Conservation (phyloP, 371 early-diverging fungal genomes). For the Mucor ambiguus region DNA sequence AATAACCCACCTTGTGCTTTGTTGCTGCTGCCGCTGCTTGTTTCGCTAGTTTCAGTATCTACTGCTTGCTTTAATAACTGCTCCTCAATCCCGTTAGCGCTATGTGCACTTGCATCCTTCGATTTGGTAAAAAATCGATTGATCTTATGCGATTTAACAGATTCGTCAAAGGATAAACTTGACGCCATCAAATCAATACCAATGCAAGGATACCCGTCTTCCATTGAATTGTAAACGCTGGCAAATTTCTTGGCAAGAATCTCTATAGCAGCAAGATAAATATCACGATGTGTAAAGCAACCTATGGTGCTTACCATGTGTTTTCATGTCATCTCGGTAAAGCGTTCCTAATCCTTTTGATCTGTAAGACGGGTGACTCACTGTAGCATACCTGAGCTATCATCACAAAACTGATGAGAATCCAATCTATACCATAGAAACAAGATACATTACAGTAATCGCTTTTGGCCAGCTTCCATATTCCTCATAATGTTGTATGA, state of each 20-base stretch:
- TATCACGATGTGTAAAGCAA: not conserved
- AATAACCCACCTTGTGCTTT: not conserved
- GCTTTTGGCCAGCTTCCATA: conserved; percentile 58
- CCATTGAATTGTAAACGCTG: conserved; percentile 26
- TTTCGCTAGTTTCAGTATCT: not conserved
- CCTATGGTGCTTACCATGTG: conserved; percentile 7
- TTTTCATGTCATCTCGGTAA: conserved; percentile 19
- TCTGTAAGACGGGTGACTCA: conserved; percentile 1
- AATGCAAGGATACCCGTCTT: conserved; percentile 36
- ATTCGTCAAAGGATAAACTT: conserved; percentile 28
- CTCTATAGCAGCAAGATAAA: not conserved
- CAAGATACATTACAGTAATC: conserved; percentile 16
- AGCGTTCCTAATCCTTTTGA: conserved; percentile 31
- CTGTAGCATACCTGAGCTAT: not conserved
- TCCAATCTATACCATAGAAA: not conserved
- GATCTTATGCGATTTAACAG: conserved; percentile 31
- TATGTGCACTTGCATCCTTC: not conserved
- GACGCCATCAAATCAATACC: conserved; percentile 41
- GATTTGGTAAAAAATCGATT: conserved; percentile 35
- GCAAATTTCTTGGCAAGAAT: conserved; percentile 14
- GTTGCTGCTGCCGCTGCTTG: not conserved
- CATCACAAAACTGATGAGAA: not conserved
- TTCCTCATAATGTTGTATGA: conserved; percentile 54
- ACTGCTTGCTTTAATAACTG: not conserved
- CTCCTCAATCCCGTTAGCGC: conserved; percentile 2